phyloP scores from a whole-genome alignment of 305 asterid species.

The Fraxinus platypoda region DNA sequence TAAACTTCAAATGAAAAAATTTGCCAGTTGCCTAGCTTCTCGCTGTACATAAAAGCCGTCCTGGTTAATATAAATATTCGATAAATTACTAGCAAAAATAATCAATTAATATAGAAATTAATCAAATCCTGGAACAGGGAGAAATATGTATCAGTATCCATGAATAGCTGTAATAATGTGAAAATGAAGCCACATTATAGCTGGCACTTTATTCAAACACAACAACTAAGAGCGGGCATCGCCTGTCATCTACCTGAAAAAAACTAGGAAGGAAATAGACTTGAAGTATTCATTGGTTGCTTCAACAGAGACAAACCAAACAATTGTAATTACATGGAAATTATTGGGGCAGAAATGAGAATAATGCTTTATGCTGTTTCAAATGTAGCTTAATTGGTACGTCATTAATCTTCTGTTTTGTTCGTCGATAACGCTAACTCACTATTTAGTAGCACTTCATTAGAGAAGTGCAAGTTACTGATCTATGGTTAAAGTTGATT shows the following conservation, averaged over 20 bases:
- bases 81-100: background rate
- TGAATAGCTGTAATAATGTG: background rate
- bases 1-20: background rate
- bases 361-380: background rate
- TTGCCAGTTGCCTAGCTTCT: constrained; percentile 24
- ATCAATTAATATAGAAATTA: background rate
- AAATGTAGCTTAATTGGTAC: background rate
- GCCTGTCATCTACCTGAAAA: too few species aligned
- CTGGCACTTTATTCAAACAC: background rate
- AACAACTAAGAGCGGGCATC: too few species aligned
- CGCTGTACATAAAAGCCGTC: constrained; percentile 36
- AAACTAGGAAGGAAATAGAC: background rate
- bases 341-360: background rate
- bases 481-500: background rate
- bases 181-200: background rate
- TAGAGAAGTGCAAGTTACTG: background rate
- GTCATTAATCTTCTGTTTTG: background rate
- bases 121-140: background rate
- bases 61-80: background rate
- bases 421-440: too few species aligned
- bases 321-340: background rate
- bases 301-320: background rate
- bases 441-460: too few species aligned
- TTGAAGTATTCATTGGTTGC: background rate
- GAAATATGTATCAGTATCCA: background rate